Conservation (phyloP, 805 yeast genomes). For the Schwanniomyces pseudopolymorphus region DNA sequence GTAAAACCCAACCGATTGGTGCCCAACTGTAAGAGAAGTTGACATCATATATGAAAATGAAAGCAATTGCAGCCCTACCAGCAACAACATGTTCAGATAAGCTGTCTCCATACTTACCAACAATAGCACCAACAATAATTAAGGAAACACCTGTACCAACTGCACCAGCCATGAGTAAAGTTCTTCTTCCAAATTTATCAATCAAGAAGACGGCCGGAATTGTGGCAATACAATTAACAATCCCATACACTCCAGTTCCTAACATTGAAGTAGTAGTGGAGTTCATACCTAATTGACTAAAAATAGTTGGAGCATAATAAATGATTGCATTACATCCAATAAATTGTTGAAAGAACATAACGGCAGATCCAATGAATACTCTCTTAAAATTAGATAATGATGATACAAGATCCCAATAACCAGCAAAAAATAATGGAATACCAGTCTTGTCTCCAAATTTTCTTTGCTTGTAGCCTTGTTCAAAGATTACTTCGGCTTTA, state of each 20-base stretch:
- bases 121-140: slow-evolving; percentile 21
- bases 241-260: slow-evolving; percentile 30
- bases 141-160: slow-evolving; percentile 30
- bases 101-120: slow-evolving; percentile 16
- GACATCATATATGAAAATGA: slow-evolving; percentile 29
- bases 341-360: slow-evolving; percentile 31
- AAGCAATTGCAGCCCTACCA: slow-evolving; percentile 35
- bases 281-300: slow-evolving; percentile 26
- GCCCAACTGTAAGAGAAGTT: slow-evolving; percentile 39
- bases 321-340: slow-evolving; percentile 35
- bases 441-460: slow-evolving; percentile 11
- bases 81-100: slow-evolving; percentile 14
- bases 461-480: slow-evolving; percentile 8
- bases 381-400: slow-evolving; percentile 28
- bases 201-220: slow-evolving; percentile 32
- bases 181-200: slow-evolving; percentile 35
- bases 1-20: slow-evolving; percentile 38
- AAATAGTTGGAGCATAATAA: slow-evolving; percentile 35
- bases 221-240: slow-evolving; percentile 30
- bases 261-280: slow-evolving; percentile 23
- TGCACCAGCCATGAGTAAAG: slow-evolving; percentile 32
- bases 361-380: slow-evolving; percentile 29
- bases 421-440: slow-evolving; percentile 5
- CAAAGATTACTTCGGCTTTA: slow-evolving; percentile 14
- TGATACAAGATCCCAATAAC: slow-evolving; percentile 11